Evolutionary conservation across 2,329 filamentous ascomycete genomes (phyloP), one percentile per base, ranked within the genome.

Genomic region (Ophiostoma triangulosporum): DNA sequence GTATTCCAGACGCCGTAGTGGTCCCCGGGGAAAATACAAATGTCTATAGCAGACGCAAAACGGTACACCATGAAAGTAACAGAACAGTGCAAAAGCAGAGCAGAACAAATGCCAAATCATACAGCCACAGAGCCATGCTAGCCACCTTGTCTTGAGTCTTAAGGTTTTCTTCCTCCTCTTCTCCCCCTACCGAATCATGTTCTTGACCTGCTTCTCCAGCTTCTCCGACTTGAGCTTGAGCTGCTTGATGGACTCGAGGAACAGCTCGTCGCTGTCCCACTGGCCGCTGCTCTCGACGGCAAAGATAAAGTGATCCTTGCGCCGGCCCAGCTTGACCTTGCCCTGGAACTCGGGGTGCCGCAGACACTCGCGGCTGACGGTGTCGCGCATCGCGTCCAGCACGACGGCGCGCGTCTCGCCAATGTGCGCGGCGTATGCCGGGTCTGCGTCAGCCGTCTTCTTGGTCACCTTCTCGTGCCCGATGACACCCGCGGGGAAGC

Each of bases 261-360:
- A 97, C 59, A 98, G 75, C 69, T 89, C 83, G 63, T 97, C 91
- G 64, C 89, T 95, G 56, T 93, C 84, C 74, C 88, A 95, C 71
- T 98, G 93, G 6, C 93, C 94, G 0, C 88, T 84, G 73, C 90
- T 96, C 74, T 98, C 93, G 33, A 98, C 77, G 53, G 82, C 85
- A 75, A 93, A 98, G 69, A 98, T 97, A 68, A 98, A 98, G 71
- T 98, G 94, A 67, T 98, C 93, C 59, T 89, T 77, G 62, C 89
- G 74, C 53, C 94, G 78, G 43, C 93, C 93, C 31, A 98, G 79
- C 74, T 89, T 90, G 59, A 98, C 93, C 74, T 96, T 98, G 65
- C 83, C 87, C 69, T 93, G 81, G 71, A 98, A 97, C 70, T 97
- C 93, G 26, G 83, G 76, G 66, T 98, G 91, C 50, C 93, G 81